phyloP scores from a whole-genome alignment of 495 filamentous ascomycete species.

The Neohortaea acidophila region DNA sequence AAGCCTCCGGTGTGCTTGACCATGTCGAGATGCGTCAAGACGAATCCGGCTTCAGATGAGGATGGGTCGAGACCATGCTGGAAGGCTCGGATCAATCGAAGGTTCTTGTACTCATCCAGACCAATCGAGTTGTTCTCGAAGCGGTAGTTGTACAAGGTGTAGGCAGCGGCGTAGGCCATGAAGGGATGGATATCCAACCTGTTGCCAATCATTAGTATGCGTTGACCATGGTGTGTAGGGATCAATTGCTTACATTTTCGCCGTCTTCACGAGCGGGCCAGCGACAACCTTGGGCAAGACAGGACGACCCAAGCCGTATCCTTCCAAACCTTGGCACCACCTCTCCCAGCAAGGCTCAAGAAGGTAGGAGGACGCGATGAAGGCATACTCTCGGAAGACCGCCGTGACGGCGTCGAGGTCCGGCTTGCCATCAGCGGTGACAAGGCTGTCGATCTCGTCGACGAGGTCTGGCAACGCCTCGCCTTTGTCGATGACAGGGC shows the following conservation, averaged over 20 bases:
- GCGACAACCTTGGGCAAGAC: slow-evolving; percentile 54
- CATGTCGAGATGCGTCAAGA: slow-evolving; percentile 40
- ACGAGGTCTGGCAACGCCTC: slow-evolving; percentile 60
- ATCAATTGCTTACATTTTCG: slow-evolving; percentile 50
- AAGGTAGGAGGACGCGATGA: slow-evolving; percentile 73
- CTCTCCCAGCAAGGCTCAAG: slow-evolving; percentile 87
- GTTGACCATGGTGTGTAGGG: neutral
- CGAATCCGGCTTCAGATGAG: slow-evolving; percentile 86
- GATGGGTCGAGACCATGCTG: slow-evolving; percentile 69
- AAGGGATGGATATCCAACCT: slow-evolving; percentile 65
- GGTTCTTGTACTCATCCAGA: slow-evolving; percentile 51
- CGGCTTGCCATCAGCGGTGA: slow-evolving; percentile 21
- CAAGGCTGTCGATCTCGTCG: slow-evolving; percentile 49
- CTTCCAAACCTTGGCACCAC: slow-evolving; percentile 39
- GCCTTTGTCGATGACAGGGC: slow-evolving; percentile 41
- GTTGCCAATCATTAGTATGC: slow-evolving; percentile 1
- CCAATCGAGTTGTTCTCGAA: slow-evolving; percentile 49
- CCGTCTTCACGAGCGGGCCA: slow-evolving; percentile 60
- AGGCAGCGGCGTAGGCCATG: slow-evolving; percentile 89
- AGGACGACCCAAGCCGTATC: slow-evolving; percentile 61
- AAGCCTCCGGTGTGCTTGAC: slow-evolving; percentile 55
- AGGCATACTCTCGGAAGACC: slow-evolving; percentile 78
- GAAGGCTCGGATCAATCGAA: slow-evolving; percentile 76
- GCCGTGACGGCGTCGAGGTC: slow-evolving; percentile 67
- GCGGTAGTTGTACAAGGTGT: slow-evolving; percentile 80